Evolutionary conservation across 129 eudicot genomes (phyloP).

Genomic region (Escallonia herrerae): DNA sequence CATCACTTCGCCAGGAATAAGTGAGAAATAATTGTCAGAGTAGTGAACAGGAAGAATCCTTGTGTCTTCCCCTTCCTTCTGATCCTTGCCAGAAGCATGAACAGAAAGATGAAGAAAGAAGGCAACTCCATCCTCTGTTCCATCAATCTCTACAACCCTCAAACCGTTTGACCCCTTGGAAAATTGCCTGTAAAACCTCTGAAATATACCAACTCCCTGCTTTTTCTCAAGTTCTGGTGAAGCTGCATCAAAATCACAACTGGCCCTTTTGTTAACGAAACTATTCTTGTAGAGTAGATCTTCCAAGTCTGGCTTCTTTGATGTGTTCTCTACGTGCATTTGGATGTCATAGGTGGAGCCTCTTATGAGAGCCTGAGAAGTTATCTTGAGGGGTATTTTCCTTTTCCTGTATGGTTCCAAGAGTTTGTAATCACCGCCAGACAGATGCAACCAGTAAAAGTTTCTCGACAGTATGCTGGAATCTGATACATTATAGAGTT

Average conservation of each 20-base stretch:
- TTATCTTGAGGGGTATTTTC: slow-evolving; percentile 64
- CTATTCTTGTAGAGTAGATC: slow-evolving; percentile 38
- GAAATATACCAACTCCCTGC: slow-evolving; percentile 30
- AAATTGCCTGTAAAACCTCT: slow-evolving; percentile 34
- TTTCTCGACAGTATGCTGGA: slow-evolving; percentile 63
- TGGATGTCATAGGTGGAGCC: slow-evolving; percentile 68
- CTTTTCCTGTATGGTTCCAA: slow-evolving; percentile 66
- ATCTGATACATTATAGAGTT: slow-evolving; percentile 63
- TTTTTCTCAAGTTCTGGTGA: slow-evolving; percentile 9
- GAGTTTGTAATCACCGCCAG: slow-evolving; percentile 73
- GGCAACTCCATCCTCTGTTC: slow-evolving; percentile 71
- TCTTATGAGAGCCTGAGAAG: slow-evolving; percentile 39
- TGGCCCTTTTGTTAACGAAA: slow-evolving; percentile 14
- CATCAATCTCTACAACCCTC: slow-evolving; percentile 44
- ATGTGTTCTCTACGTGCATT: slow-evolving; percentile 55
- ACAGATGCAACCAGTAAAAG: slow-evolving; percentile 85
- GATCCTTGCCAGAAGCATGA: slow-evolving; percentile 44
- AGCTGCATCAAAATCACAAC: slow-evolving; percentile 22
- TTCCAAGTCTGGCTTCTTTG: slow-evolving; percentile 61
- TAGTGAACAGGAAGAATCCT: slow-evolving; percentile 93
- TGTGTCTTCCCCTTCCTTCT: slow-evolving; percentile 59
- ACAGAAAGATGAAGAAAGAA: slow-evolving; percentile 87
- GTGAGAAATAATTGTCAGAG: slow-evolving; percentile 88
- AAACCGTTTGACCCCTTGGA: slow-evolving; percentile 20
- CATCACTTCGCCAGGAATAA: slow-evolving; percentile 88